Evolutionary conservation across 768 basidiomycete species (phyloP).

Genomic region (Naematelia aurantialba): DNA sequence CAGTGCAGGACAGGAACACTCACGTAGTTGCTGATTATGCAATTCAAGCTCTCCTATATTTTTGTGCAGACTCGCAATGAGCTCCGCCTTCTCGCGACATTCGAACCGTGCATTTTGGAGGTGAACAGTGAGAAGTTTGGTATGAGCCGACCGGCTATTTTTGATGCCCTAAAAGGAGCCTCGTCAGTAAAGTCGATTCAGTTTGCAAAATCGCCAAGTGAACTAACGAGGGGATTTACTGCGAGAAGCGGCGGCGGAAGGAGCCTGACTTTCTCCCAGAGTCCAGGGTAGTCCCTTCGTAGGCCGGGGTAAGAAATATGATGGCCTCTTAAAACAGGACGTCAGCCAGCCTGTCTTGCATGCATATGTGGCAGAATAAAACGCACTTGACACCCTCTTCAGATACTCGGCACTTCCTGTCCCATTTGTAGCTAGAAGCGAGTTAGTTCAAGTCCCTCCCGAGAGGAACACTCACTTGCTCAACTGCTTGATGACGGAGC

Average conservation of each 20-base stretch:
- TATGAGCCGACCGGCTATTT: neutral
- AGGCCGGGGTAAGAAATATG: neutral
- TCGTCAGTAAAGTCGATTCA: no score
- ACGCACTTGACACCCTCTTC: neutral
- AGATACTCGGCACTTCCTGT: neutral
- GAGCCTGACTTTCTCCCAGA: neutral
- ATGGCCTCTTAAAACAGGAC: neutral
- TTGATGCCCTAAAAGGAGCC: no score
- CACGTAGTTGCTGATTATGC: no score
- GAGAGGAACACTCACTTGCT: no score
- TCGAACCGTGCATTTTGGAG: neutral
- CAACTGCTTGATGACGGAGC: neutral
- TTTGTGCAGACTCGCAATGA: neutral
- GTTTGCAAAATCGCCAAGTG: no score
- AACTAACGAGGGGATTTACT: neutral
- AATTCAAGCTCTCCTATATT: neutral
- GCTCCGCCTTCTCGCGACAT: neutral
- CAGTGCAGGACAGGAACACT: no score
- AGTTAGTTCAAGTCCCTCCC: neutral
- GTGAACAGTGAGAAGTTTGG: neutral
- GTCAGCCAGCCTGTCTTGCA: no score
- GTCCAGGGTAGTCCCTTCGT: neutral
- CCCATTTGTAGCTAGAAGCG: neutral
- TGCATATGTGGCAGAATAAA: no score
- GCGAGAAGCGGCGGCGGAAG: neutral